Base-by-base conservation (phyloP, 306 rosid species). In the Castanea crenata region DNA sequence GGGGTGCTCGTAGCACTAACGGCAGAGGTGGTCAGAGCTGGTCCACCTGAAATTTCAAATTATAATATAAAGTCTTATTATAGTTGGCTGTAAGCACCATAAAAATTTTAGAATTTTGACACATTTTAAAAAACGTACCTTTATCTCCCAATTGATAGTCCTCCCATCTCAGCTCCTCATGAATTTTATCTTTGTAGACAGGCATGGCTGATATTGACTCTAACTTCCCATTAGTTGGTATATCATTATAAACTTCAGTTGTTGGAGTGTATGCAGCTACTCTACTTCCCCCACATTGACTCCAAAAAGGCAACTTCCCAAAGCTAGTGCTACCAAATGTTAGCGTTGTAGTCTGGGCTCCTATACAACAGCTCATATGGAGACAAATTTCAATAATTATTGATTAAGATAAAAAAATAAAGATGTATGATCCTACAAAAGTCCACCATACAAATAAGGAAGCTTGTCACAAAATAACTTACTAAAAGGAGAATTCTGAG, bases 151-250 rank as follows among this genome's bases (percentile, higher is more conserved):
- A 27, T 80, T 96, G 99, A 89, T 96, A 96, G 86, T 96, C 99
- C 80, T 96, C 99, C 98, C 98, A 96, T 88, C 98, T 88, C 70
- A 93, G 89, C 87, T 96, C 99, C 78, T 95, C 99, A 0, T 95
- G 99, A 83, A 92, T 90, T 87, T 93, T 95, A 51, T 95, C 98
- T 83, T 88, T 96, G 90, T 89, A 96, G 68, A 77, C 68, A 69
- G 96, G 83, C 99, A 96, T 96, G 55, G 98, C 97, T 29, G 99
- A 96, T 82, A 96, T 91, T 49, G 99, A 96, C 89, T 89, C 94
- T 80, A 96, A 89, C 76, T 88, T 96, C 16, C 84, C 97, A 76
- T 1, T 65, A 29, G 89, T 55, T 78, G 74, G 90, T 32, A 89
- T 27, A 73, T 92, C 96, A 64, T 81, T 18, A 81, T 91, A 94